These are phyloP conservation scores for Amaranthus palmeri DNA, from an alignment of 148 eudicot species.

Conservation along the genomic window DNA sequence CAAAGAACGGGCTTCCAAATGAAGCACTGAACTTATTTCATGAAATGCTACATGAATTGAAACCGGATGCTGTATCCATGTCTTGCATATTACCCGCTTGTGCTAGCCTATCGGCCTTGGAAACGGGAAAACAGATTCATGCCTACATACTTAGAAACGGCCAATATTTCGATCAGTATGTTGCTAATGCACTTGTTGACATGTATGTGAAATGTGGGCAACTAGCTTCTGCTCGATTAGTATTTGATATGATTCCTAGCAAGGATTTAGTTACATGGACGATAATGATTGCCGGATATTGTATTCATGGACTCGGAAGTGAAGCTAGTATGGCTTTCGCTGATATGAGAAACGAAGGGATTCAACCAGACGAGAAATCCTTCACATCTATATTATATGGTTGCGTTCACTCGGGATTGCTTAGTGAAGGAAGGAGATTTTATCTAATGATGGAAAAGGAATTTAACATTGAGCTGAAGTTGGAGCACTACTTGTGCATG, in stretches of 20 bases:
- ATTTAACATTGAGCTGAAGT: conserved; percentile 41
- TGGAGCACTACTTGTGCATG: conserved; percentile 69
- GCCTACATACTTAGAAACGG: conserved; percentile 40
- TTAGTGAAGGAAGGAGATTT: conserved; percentile 49
- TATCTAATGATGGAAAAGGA: conserved; percentile 40
- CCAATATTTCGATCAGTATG: conserved; percentile 33
- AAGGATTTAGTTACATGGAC: conserved; percentile 66
- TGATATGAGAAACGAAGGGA: conserved; percentile 42
- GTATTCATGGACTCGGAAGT: conserved; percentile 52
- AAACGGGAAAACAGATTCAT: conserved; percentile 57
- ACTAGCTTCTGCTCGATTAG: conserved; percentile 35
- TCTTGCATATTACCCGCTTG: conserved; percentile 58
- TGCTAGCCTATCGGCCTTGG: conserved; percentile 48
- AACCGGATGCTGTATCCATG: conserved; percentile 53
- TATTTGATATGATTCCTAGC: conserved; percentile 36
- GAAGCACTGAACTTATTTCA: conserved; percentile 46
- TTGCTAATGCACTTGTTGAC: conserved; percentile 63
- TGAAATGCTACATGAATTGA: conserved; percentile 42
- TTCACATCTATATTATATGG: conserved; percentile 46
- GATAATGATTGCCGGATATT: conserved; percentile 61
- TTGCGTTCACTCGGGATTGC: conserved; percentile 62
- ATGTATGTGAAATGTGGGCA: conserved; percentile 67
- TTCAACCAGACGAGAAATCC: conserved; percentile 44
- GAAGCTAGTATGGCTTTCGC: conserved; percentile 47
- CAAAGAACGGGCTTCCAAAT: conserved; percentile 45